These are phyloP conservation scores for Tirmania nivea DNA, from an alignment of 495 filamentous ascomycete genomes.

Conservation along the genomic window DNA sequence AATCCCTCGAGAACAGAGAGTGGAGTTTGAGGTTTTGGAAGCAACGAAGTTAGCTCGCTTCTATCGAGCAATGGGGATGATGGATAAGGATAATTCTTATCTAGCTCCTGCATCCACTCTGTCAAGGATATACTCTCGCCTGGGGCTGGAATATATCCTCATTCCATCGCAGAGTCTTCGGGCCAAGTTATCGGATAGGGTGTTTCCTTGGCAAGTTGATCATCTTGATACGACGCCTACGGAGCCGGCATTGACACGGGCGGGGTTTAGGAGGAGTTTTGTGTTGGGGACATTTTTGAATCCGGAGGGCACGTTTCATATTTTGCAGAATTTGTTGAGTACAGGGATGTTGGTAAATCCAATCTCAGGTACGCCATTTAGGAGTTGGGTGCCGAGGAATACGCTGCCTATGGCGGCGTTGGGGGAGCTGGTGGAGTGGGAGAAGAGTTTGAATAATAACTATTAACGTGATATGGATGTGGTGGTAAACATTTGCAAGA, in stretches of 20 bases:
- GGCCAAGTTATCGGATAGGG: not conserved
- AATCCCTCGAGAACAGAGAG: not conserved
- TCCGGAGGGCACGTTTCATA: not conserved
- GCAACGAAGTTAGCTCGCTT: not conserved
- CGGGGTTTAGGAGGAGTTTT: constrained; percentile 2
- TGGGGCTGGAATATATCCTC: not conserved
- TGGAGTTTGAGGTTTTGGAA: not conserved
- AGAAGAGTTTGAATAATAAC: not conserved
- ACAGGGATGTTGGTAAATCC: constrained; percentile 1
- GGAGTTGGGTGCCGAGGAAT: not conserved
- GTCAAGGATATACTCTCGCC: not conserved
- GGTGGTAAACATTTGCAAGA: too few species aligned
- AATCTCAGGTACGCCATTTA: not conserved
- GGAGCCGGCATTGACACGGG: not conserved
- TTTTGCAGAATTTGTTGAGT: not conserved
- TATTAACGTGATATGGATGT: too few species aligned
- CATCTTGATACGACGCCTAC: constrained; percentile 1
- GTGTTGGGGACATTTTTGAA: not conserved
- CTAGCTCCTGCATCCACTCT: not conserved
- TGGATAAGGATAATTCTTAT: not conserved
- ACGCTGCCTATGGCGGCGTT: not conserved
- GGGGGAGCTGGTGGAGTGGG: not conserved
- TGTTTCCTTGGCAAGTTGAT: constrained; percentile 1
- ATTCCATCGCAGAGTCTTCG: not conserved
- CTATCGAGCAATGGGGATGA: not conserved